A percentile compares a stretch with the other conserved stretches of the same genome.
Evolutionary conservation across 768 basidiomycete genomes (phyloP).

Genomic region (Hericium erinaceus): DNA sequence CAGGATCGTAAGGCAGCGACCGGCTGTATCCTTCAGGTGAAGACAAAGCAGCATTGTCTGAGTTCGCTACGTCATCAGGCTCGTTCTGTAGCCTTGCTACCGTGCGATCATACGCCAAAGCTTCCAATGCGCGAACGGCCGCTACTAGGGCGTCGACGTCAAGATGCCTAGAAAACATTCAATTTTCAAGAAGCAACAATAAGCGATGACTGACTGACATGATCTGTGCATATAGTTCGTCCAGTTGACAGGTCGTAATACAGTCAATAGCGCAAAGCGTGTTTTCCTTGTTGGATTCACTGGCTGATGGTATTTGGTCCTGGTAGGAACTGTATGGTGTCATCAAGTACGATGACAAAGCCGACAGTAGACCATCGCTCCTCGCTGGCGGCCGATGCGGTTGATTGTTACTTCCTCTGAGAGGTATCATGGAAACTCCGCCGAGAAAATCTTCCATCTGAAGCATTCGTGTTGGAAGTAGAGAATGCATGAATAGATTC

Average conservation of each 20-base stretch:
- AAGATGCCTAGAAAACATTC: constrained; percentile 45
- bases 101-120: constrained; percentile 84
- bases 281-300: constrained; percentile 85
- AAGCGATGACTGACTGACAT: constrained; percentile 46
- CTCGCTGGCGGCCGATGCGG: constrained; percentile 52
- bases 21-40: constrained; percentile 33
- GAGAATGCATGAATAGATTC: constrained; percentile 88
- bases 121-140: constrained; percentile 78
- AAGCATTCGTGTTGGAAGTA: constrained; percentile 82
- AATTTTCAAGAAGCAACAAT: not conserved
- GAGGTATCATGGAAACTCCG: constrained; percentile 87
- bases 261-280: constrained; percentile 95
- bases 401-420: constrained; percentile 52
- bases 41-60: constrained; percentile 21
- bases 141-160: constrained; percentile 74
- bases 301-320: constrained; percentile 84
- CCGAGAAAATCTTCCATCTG: constrained; percentile 99
- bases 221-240: constrained; percentile 90
- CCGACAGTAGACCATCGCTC: constrained; percentile 86
- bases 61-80: constrained; percentile 43
- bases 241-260: constrained; percentile 85
- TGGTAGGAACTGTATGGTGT: constrained; percentile 78
- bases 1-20: constrained; percentile 86
- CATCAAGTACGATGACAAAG: constrained; percentile 92
- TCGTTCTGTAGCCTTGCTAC: constrained; percentile 69